Evolutionary conservation across 768 basidiomycete species (phyloP).

Genomic region (Auriscalpium vulgare): DNA sequence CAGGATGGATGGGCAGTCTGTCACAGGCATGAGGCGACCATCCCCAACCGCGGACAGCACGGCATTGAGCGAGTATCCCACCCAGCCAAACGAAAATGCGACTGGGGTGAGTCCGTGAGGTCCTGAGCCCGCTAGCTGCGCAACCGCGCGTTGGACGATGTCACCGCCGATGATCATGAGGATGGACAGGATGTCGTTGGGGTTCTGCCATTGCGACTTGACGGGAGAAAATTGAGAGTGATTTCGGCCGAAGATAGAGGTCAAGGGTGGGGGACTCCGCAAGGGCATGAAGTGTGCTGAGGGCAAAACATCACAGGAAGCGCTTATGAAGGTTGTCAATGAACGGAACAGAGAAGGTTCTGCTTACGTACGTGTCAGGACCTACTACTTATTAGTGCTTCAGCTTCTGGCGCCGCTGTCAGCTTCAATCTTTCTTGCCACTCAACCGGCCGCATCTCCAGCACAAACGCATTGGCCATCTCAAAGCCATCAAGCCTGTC

Average conservation of each 20-base stretch:
- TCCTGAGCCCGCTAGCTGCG: slow-evolving; percentile 19
- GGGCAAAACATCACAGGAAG: no score
- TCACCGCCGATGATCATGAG: slow-evolving; percentile 26
- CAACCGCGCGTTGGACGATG: slow-evolving; percentile 24
- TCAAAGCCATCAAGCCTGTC: no score
- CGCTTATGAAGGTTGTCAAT: no score
- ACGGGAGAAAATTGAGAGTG: neutral
- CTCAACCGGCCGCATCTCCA: no score
- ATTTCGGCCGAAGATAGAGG: neutral
- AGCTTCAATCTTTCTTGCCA: no score
- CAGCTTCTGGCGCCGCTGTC: no score
- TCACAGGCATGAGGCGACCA: slow-evolving; percentile 21
- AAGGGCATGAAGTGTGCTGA: neutral
- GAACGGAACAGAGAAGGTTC: no score
- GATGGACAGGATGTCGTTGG: slow-evolving; percentile 21
- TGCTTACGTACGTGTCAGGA: no score
- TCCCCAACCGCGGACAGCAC: slow-evolving; percentile 19
- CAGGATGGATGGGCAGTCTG: slow-evolving; percentile 17
- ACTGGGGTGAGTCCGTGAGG: slow-evolving; percentile 18
- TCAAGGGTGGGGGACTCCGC: neutral
- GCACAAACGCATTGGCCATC: no score
- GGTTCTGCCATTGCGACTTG: slow-evolving; percentile 19
- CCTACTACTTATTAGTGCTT: no score
- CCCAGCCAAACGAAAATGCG: slow-evolving; percentile 28
- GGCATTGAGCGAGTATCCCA: slow-evolving; percentile 23